Evolutionary conservation across 1,284 basidiomycete genomes (phyloP).

Genomic region (Sanguinoderma infundibulare): DNA sequence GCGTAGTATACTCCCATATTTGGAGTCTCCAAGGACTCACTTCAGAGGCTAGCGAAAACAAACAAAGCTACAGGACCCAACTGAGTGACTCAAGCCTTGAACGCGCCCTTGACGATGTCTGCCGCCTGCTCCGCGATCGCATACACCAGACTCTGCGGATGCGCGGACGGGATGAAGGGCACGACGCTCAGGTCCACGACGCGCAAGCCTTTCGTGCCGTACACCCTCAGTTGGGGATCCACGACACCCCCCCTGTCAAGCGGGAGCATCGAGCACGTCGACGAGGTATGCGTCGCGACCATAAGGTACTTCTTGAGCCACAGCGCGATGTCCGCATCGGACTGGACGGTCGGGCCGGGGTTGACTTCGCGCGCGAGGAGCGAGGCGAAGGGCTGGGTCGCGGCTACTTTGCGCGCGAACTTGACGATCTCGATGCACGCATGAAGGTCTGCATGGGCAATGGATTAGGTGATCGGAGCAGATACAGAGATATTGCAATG

Average conservation of each 20-base stretch:
- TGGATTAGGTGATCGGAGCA: neutral
- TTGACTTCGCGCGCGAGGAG: slow-evolving; percentile 38
- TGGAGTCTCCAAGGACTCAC: too few species aligned
- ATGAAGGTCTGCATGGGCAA: slow-evolving; percentile 38
- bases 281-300: slow-evolving; percentile 18
- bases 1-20: too few species aligned
- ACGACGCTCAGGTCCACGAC: slow-evolving; percentile 55
- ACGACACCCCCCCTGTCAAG: slow-evolving; percentile 51
- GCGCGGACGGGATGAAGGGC: slow-evolving; percentile 50
- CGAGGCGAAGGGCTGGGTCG: slow-evolving; percentile 47
- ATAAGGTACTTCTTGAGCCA: slow-evolving; percentile 12
- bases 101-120: slow-evolving; percentile 10
- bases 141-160: slow-evolving; percentile 25
- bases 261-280: slow-evolving; percentile 33
- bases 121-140: slow-evolving; percentile 17
- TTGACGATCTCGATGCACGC: slow-evolving; percentile 53
- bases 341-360: slow-evolving; percentile 38
- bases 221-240: slow-evolving; percentile 58
- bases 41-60: too few species aligned
- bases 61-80: too few species aligned
- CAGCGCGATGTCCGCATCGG: slow-evolving; percentile 17
- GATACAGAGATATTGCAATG: slow-evolving; percentile 11
- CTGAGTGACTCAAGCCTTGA: slow-evolving; percentile 1
- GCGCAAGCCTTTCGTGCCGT: slow-evolving; percentile 57
- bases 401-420: slow-evolving; percentile 45